Conservation (phyloP, 495 filamentous ascomycete genomes). For the Aspergillus steynii region DNA sequence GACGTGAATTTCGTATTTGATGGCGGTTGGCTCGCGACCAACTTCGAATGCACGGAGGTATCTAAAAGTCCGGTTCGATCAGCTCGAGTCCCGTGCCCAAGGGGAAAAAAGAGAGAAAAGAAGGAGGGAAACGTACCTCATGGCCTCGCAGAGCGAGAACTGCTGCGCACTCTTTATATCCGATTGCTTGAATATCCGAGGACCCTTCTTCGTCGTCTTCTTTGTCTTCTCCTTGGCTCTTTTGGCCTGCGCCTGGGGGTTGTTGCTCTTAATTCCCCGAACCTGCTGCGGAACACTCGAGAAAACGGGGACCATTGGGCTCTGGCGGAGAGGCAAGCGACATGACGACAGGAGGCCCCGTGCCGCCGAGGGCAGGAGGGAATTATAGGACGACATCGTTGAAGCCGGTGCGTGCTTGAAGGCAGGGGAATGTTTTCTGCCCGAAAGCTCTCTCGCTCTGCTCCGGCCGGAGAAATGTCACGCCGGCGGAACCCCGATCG, state of each 20-base stretch:
- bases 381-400: conserved; percentile 43
- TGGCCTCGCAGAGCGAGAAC: conserved; percentile 85
- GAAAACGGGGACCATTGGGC: conserved; percentile 37
- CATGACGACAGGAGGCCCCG: conserved; percentile 41
- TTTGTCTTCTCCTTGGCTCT: conserved; percentile 55
- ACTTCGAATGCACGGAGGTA: conserved; percentile 93
- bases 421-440: conserved; percentile 39
- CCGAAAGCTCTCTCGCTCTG: conserved; percentile 26
- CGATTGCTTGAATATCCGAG: conserved; percentile 60
- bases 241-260: conserved; percentile 34
- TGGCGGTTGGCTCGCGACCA: conserved; percentile 64
- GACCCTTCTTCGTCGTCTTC: conserved; percentile 68
- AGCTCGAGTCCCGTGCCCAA: conserved; percentile 8
- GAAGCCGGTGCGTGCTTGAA: not conserved
- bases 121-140: conserved; percentile 62
- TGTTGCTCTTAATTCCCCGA: conserved; percentile 36
- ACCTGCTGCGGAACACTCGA: conserved; percentile 40
- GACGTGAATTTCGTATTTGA: conserved; percentile 87
- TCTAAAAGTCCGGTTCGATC: conserved; percentile 41
- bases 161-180: conserved; percentile 63
- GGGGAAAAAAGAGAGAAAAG: not conserved
- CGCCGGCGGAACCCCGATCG: conserved; percentile 26
- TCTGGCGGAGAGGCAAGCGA: conserved; percentile 30
- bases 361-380: conserved; percentile 41
- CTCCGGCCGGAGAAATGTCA: conserved; percentile 33